Evolutionary conservation across 768 basidiomycete genomes (phyloP), one percentile per base, ranked within the genome.

Genomic region (Trametes coccinea): DNA sequence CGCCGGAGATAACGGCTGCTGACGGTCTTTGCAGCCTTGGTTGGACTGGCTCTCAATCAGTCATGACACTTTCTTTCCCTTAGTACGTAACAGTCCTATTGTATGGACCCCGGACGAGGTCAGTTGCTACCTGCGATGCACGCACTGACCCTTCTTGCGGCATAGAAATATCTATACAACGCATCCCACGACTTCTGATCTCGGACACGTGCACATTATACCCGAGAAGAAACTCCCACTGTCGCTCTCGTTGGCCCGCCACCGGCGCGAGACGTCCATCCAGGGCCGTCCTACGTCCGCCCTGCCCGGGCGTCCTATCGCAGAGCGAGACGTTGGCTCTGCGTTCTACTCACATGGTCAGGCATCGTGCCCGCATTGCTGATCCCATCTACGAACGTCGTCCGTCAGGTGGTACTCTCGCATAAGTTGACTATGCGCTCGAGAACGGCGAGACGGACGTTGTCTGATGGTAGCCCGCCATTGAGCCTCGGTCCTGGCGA

Each of bases 311-410:
- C 2, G 16, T 31, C 54, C 49, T 59, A 59, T 59, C 57, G 49
- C 41, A 44, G 41, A 9, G n/a, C n/a, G 31, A 43, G 30, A 30
- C 40, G 49, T 44, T 37, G 49, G 49, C 44, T 33, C 37, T 51
- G 6, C 17, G 29, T 3, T 27, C 61, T n/a, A n/a, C n/a, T 62
- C 60, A 61, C 60, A 61, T 61, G 60, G 8, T 44, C 54, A 10
- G 49, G 33, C 57, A 45, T 34, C 57, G 49, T 45, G 49, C 49
- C 47, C 40, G 40, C 22, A 22, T 59, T 40, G n/a, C 31, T 59
- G 41, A 59, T 51, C 17, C 2, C 8, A 44, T 44, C 30, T 5
- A 44, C 47, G 30, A 27, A 13, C 40, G 49, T 45, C 57, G 3
- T 8, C n/a, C 27, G 49, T 51, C 57, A 59, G 49, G 40, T 59